These are phyloP conservation scores for Hypoxylon sp. DNA, from an alignment of 2,329 filamentous ascomycete species.

Conservation along the genomic window DNA sequence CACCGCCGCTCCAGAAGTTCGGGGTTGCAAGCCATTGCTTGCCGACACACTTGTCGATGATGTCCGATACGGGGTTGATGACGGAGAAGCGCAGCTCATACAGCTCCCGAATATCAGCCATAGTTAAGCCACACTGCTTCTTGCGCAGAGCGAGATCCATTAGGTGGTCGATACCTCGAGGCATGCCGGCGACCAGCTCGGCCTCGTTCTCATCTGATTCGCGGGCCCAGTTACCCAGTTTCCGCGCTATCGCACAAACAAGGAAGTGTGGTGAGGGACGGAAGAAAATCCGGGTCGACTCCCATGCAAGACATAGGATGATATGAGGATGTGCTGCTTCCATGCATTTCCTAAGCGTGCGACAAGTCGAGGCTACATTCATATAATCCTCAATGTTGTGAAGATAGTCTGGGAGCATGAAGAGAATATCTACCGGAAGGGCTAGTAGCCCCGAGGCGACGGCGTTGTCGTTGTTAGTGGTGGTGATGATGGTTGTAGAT, in stretches of 20 bases:
- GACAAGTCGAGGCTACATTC: conserved; percentile 41
- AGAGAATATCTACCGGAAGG: conserved; percentile 38
- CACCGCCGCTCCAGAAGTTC: conserved; percentile 2
- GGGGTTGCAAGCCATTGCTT: not conserved
- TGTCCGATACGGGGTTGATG: conserved; percentile 34
- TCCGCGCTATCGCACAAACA: conserved; percentile 30
- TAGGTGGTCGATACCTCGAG: conserved; percentile 36
- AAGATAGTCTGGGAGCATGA: conserved; percentile 35
- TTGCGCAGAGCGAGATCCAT: conserved; percentile 37
- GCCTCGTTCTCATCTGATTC: conserved; percentile 37
- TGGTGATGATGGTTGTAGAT: conserved; percentile 1
- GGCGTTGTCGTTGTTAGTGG: not conserved
- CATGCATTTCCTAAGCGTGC: conserved; percentile 23
- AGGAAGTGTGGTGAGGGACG: conserved; percentile 40
- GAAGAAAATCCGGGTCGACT: conserved; percentile 31
- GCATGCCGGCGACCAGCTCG: conserved; percentile 23
- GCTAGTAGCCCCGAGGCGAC: conserved; percentile 9
- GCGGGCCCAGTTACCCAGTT: conserved; percentile 42
- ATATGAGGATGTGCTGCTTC: conserved; percentile 16
- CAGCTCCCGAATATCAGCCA: conserved; percentile 40
- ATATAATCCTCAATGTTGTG: conserved; percentile 41
- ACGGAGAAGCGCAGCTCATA: conserved; percentile 35
- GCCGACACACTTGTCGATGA: conserved; percentile 34
- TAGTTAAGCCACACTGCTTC: conserved; percentile 36
- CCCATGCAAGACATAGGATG: conserved; percentile 36